phyloP scores from a whole-genome alignment of 805 yeast genomes.

The Nakazawaea anatomiae region DNA sequence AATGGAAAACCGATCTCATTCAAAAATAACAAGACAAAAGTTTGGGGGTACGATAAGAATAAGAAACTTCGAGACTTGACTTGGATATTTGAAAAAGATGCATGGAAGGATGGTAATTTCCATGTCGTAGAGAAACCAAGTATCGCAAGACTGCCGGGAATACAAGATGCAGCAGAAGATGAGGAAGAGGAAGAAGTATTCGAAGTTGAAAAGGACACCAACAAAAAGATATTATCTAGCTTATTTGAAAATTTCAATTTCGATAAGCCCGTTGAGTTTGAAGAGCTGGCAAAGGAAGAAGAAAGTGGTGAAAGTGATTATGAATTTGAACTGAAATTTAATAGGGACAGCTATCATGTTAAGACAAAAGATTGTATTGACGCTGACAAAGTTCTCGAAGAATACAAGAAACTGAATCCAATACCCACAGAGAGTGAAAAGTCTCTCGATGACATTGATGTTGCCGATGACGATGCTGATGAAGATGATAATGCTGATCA shows the following conservation, averaged over 20 bases:
- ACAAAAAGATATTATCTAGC: conserved; percentile 39
- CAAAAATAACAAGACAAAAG: conserved; percentile 63
- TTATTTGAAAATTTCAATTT: conserved; percentile 45
- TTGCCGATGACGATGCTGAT: conserved; percentile 15
- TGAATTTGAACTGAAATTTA: conserved; percentile 36
- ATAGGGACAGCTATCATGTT: conserved; percentile 27
- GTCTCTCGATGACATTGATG: not conserved
- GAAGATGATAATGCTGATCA: conserved; percentile 18
- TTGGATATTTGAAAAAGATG: conserved; percentile 52
- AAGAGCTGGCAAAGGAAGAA: conserved; percentile 37
- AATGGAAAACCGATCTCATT: conserved; percentile 52
- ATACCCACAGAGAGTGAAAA: not conserved
- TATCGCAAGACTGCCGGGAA: conserved; percentile 5
- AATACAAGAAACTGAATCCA: conserved; percentile 27
- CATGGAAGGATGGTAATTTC: conserved; percentile 76
- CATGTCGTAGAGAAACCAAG: conserved; percentile 62
- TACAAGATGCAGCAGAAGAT: conserved; percentile 10
- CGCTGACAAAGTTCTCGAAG: conserved; percentile 4
- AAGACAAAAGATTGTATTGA: conserved; percentile 21
- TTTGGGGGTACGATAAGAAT: conserved; percentile 87
- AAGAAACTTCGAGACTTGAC: conserved; percentile 58
- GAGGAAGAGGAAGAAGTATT: conserved; percentile 29
- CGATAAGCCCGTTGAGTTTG: conserved; percentile 50
- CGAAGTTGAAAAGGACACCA: conserved; percentile 36
- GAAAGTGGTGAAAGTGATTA: conserved; percentile 28